These are phyloP conservation scores for Monascus ruber DNA, from an alignment of 2,329 filamentous ascomycete genomes.

Conservation along the genomic window DNA sequence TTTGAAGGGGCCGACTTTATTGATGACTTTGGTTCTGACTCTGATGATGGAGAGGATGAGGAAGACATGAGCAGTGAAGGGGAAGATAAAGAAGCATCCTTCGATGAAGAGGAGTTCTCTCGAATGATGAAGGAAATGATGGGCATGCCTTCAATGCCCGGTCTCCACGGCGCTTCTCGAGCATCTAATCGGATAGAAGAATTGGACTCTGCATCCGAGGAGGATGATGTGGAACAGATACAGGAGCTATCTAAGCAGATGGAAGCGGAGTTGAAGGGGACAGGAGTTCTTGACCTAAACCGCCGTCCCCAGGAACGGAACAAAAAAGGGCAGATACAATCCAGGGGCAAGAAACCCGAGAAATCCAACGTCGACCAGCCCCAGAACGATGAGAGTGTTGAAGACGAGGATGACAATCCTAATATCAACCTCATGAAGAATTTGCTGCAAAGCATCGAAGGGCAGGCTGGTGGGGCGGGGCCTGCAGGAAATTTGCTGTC, in stretches of 20 bases:
- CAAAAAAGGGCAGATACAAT: neutral
- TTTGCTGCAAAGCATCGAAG: constrained; percentile 82
- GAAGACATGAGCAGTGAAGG: constrained; percentile 48
- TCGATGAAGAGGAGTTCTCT: constrained; percentile 75
- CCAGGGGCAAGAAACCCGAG: constrained; percentile 11
- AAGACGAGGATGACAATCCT: constrained; percentile 51
- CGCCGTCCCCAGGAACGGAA: constrained; percentile 9
- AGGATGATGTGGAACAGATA: constrained; percentile 48
- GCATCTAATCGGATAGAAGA: constrained; percentile 30
- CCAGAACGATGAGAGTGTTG: constrained; percentile 9
- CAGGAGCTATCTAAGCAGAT: constrained; percentile 34
- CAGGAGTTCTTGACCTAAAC: constrained; percentile 33
- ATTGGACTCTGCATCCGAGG: constrained; percentile 33
- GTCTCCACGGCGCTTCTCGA: constrained; percentile 10
- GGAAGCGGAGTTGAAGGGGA: constrained; percentile 36
- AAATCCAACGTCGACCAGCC: constrained; percentile 10
- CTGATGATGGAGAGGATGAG: constrained; percentile 41
- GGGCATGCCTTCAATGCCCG: constrained; percentile 47
- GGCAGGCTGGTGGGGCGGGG: constrained; percentile 73
- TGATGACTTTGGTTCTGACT: constrained; percentile 58
- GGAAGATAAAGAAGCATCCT: constrained; percentile 65
- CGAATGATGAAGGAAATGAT: constrained; percentile 89
- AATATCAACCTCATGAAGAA: constrained; percentile 86
- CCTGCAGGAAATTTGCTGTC: constrained; percentile 79
- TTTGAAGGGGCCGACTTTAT: constrained; percentile 62